Base-by-base conservation (phyloP, 805 yeast species). In the Myxozyma udenii region DNA sequence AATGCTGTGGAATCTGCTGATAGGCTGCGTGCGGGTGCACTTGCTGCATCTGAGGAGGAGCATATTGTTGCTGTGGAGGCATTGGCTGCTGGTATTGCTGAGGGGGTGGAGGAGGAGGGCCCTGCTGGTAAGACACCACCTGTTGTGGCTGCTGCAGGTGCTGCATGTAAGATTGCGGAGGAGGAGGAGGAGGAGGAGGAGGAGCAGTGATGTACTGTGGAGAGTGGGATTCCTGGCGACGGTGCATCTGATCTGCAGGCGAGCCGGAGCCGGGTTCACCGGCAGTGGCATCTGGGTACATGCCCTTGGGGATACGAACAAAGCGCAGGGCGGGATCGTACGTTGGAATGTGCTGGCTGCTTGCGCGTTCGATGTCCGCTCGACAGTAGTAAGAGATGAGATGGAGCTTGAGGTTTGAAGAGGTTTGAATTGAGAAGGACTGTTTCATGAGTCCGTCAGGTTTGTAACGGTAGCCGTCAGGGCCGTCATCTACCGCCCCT, bases 401-500 rank as follows among this genome's bases (percentile, higher is more conserved):
- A 60, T 85, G 89, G 23, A 79, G 65, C 52, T 78, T 80, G 42
- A 76, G 76, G 41, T 77, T 76, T 26, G 73, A 77, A 23, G 73
- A 70, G 5, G 83, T 76, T 5, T 78, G 73, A 35, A 81, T 67
- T 2, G 84, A 75, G 60, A 83, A 81, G 26, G 84, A 77, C 65
- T 83, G 87, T 63, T 84, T 84, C 59, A 81, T 69, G 3, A 84
- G 66, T 0, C 89, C 87, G 58, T 77, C 69, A 2, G 71, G 65
- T 59, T 78, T 76, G 62, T 74, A 72, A 16, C 70, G 56, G 61
- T 67, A 72, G 4, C 74, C 70, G 24, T 69, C 71, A 1, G 62
- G 64, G 7, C 46, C 54, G 22, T 50, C 48, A 43, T 41, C 41
- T 25, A 39, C 50, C 18, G 54, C 43, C 32, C 35, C 47, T 16